phyloP scores from a whole-genome alignment of 2,329 filamentous ascomycete genomes.

The Cladobotryum protrusum region DNA sequence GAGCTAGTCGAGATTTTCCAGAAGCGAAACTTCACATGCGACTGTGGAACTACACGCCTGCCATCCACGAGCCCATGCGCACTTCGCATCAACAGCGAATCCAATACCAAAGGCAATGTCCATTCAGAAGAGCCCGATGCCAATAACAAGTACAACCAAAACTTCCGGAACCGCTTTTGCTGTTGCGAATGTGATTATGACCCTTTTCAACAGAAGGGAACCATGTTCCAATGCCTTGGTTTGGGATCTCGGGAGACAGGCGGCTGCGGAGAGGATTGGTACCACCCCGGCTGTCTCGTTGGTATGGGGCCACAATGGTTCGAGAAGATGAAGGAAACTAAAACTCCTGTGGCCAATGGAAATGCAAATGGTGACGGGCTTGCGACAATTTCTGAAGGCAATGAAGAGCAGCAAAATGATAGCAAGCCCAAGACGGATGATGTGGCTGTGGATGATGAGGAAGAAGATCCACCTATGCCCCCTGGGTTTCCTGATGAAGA shows the following conservation, averaged over 20 bases:
- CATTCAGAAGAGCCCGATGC: conserved; percentile 66
- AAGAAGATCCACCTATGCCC: conserved; percentile 63
- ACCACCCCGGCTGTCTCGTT: conserved; percentile 87
- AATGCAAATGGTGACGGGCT: conserved; percentile 25
- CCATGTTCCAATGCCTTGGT: conserved; percentile 96
- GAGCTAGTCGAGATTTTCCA: conserved; percentile 90
- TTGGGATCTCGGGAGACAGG: conserved; percentile 73
- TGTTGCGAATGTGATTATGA: conserved; percentile 85
- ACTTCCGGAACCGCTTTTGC: conserved; percentile 90
- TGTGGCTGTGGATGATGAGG: conserved; percentile 37
- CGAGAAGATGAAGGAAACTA: conserved; percentile 43
- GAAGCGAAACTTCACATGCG: conserved; percentile 93
- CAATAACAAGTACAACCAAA: conserved; percentile 89
- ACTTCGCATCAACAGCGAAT: conserved; percentile 65
- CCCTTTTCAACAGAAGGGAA: conserved; percentile 81
- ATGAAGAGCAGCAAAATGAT: conserved; percentile 27
- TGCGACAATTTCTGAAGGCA: conserved; percentile 45
- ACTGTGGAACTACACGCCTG: conserved; percentile 85
- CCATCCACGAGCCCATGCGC: conserved; percentile 65
- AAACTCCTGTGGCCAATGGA: conserved; percentile 14
- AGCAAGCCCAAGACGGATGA: conserved; percentile 14
- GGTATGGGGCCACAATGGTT: conserved; percentile 71
- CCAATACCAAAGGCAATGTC: conserved; percentile 69
- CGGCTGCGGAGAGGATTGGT: conserved; percentile 96
- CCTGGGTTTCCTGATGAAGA: conserved; percentile 85